Evolutionary conservation across 441 rosid genomes (phyloP).

Genomic region (Gossypium trilobum): DNA sequence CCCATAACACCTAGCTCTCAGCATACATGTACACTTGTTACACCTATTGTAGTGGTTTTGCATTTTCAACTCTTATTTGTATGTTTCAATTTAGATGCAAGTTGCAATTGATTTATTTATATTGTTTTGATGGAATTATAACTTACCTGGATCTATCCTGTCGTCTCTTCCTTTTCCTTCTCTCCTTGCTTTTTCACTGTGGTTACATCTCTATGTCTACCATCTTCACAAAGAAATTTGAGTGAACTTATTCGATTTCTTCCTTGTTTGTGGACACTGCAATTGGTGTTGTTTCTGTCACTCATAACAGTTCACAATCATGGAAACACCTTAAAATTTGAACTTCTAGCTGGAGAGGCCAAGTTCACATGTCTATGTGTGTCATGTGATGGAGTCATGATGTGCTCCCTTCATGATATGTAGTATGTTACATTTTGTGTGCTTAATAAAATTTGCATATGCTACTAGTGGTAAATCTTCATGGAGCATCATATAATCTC

Average conservation of each 20-base stretch:
- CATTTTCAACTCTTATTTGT: not conserved
- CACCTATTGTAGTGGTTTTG: not conserved
- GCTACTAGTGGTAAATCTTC: not conserved
- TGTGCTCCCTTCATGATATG: conserved; percentile 6
- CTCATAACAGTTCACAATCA: not conserved
- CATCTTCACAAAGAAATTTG: not conserved
- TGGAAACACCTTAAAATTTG: not conserved
- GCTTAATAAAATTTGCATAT: not conserved
- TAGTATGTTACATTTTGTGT: not conserved
- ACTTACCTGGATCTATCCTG: not conserved
- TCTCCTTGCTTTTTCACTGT: conserved; percentile 2
- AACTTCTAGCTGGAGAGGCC: not conserved
- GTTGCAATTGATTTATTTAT: not conserved
- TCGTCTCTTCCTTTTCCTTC: not conserved
- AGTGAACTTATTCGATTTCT: not conserved
- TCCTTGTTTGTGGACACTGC: not conserved
- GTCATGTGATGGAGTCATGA: not conserved
- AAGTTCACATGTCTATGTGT: not conserved
- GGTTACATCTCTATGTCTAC: not conserved
- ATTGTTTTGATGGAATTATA: not conserved
- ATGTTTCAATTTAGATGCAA: conserved; percentile 5
- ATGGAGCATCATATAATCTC: not conserved
- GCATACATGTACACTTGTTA: not conserved
- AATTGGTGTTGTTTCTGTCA: not conserved
- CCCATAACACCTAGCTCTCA: not conserved